Evolutionary conservation across 2,329 filamentous ascomycete species (phyloP), one percentile per base, ranked within the genome.

Genomic region (Cryphonectria carpinicola): DNA sequence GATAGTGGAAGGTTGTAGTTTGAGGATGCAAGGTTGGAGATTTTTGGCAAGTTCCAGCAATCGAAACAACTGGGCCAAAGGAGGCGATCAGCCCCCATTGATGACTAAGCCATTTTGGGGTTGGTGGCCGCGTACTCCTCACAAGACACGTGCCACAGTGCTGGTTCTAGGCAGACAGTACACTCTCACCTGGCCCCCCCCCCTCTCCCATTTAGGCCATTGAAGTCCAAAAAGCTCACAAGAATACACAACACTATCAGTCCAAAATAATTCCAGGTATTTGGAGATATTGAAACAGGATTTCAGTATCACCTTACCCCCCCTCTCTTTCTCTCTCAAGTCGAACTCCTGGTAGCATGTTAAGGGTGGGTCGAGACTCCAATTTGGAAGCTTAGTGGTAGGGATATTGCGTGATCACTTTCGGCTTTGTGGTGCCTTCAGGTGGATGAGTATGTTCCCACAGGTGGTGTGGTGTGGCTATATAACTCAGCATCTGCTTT

Each of bases 1-100:
- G 54, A 2, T 49, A 64, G 39, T 37, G 65, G 54, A 5, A 35
- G 28, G 64, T 41, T 60, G 52, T 66, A 32, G 65, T 65, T 61
- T 28, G 63, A 35, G 39, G 58, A 28, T 32, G 39, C 11, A 25
- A 46, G 28, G 65, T 52, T 65, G 58, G 69, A 71, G 69, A 66
- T 64, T 69, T 69, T 64, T 65, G 64, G 64, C 35, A 25, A 56
- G 35, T 22, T 41, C 54, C n/a, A 32, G 54, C 25, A 10, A 66
- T 28, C 22, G 46, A 25, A 54, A 49, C 43, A 25, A 4, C 25
- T 49, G 63, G 63, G 32, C 4, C 32, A 62, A 39, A 39, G 56
- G 35, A n/a, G n/a, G 22, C 14, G 13, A 49, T 22, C 37, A 8
- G n/a, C 14, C 25, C 6, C 25, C 7, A 19, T 28, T 6, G 10